phyloP scores from a whole-genome alignment of 2,329 filamentous ascomycete species.

The Alternaria postmessia region DNA sequence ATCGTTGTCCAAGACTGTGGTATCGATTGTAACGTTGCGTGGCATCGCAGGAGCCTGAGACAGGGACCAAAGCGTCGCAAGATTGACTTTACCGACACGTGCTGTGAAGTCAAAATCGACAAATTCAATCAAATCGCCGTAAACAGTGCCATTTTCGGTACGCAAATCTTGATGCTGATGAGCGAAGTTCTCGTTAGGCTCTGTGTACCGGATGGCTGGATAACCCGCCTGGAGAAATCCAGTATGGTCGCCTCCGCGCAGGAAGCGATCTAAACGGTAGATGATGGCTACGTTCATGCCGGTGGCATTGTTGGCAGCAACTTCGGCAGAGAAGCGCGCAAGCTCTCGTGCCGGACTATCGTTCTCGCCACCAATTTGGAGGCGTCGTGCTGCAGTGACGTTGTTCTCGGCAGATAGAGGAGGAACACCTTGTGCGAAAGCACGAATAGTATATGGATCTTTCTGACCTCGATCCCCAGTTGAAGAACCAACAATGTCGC shows the following conservation, averaged over 20 bases:
- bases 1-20: constrained; percentile 58
- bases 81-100: constrained; percentile 64
- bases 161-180: constrained; percentile 67
- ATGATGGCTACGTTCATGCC: constrained; percentile 65
- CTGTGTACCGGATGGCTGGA: constrained; percentile 64
- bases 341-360: constrained; percentile 65
- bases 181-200: constrained; percentile 64
- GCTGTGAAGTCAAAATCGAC: constrained; percentile 65
- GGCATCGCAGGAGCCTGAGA: constrained; percentile 62
- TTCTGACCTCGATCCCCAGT: constrained; percentile 56
- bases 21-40: constrained; percentile 60
- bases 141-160: constrained; percentile 60
- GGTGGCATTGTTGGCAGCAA: constrained; percentile 61
- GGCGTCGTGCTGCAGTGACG: constrained; percentile 48
- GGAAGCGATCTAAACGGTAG: constrained; percentile 65
- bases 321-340: constrained; percentile 63
- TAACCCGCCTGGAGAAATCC: constrained; percentile 65
- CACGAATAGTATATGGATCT: constrained; percentile 62
- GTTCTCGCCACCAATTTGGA: constrained; percentile 59
- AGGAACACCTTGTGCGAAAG: constrained; percentile 62
- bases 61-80: constrained; percentile 63
- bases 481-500: constrained; percentile 65
- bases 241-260: constrained; percentile 65
- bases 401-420: constrained; percentile 51
- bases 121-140: constrained; percentile 65